Evolutionary conservation across 2,329 filamentous ascomycete genomes (phyloP).

Genomic region (Colletotrichum spaethianum): DNA sequence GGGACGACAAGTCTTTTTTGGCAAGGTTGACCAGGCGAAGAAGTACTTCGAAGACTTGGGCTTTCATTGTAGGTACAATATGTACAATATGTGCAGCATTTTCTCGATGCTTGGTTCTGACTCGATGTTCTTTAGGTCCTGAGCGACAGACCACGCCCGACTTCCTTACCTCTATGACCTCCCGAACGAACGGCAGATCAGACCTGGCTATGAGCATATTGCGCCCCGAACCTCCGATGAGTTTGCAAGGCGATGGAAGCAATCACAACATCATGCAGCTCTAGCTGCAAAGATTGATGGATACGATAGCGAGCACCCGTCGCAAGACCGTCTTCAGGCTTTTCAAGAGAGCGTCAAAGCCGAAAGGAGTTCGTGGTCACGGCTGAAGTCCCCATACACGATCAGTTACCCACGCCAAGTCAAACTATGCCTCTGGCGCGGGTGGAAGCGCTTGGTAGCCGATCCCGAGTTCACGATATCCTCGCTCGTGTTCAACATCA

Average conservation of each 20-base stretch:
- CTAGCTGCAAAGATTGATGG: constrained; percentile 18
- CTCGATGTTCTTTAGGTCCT: constrained; percentile 43
- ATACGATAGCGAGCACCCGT: constrained; percentile 25
- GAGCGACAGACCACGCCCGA: constrained; percentile 75
- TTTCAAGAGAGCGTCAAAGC: constrained; percentile 37
- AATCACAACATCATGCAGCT: constrained; percentile 11
- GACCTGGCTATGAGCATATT: constrained; percentile 65
- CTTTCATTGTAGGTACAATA: constrained; percentile 59
- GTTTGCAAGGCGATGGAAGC: constrained; percentile 50
- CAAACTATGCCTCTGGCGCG: constrained; percentile 69
- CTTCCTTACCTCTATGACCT: constrained; percentile 79
- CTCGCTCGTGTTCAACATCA: constrained; percentile 61
- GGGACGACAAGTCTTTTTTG: constrained; percentile 78
- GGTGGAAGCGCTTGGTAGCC: constrained; percentile 76
- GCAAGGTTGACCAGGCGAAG: constrained; percentile 69
- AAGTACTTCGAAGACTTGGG: constrained; percentile 71
- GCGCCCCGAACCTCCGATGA: constrained; percentile 72
- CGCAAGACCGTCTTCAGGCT: constrained; percentile 34
- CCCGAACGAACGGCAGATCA: constrained; percentile 75
- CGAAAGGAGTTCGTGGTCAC: constrained; percentile 65
- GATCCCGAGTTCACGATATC: constrained; percentile 78
- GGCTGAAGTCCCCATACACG: constrained; percentile 74
- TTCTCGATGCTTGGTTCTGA: not conserved
- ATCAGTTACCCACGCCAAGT: constrained; percentile 76
- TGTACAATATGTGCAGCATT: not conserved